phyloP scores from a whole-genome alignment of 2,329 filamentous ascomycete species.

The Sphaerulina vaccinii region DNA sequence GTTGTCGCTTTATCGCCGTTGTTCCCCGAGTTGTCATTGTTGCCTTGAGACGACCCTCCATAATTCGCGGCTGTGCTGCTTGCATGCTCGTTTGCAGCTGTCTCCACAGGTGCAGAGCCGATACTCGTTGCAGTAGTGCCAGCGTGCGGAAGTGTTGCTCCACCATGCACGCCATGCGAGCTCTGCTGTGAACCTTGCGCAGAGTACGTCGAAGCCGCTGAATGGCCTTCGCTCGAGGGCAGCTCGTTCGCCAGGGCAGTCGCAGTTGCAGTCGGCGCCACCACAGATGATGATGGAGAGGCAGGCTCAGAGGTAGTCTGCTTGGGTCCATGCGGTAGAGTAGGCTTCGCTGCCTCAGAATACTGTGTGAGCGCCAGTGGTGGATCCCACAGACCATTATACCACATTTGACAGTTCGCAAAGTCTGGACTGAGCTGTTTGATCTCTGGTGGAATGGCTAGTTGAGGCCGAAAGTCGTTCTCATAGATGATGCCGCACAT shows the following conservation, averaged over 20 bases:
- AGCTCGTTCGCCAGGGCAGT: background rate
- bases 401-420: constrained; percentile 30
- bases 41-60: no score
- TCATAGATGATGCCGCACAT: constrained; percentile 29
- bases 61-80: no score
- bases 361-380: constrained; percentile 23
- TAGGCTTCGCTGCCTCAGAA: constrained; percentile 16
- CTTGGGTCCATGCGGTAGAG: constrained; percentile 7
- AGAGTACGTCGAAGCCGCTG: no score
- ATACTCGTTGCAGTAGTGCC: no score
- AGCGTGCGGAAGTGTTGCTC: no score
- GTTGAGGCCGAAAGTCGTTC: constrained; percentile 26
- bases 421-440: constrained; percentile 28
- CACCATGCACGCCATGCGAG: no score
- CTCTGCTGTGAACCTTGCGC: no score
- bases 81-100: no score
- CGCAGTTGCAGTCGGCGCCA: constrained; percentile 15
- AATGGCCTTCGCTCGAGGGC: background rate
- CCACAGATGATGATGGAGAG: constrained; percentile 14
- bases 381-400: constrained; percentile 32
- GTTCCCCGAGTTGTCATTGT: no score
- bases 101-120: no score
- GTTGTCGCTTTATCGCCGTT: no score
- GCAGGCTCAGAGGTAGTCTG: constrained; percentile 9
- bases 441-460: constrained; percentile 33